These are phyloP conservation scores for Sanghuangporus sanghuang DNA, from an alignment of 1,284 basidiomycete genomes.

Conservation along the genomic window DNA sequence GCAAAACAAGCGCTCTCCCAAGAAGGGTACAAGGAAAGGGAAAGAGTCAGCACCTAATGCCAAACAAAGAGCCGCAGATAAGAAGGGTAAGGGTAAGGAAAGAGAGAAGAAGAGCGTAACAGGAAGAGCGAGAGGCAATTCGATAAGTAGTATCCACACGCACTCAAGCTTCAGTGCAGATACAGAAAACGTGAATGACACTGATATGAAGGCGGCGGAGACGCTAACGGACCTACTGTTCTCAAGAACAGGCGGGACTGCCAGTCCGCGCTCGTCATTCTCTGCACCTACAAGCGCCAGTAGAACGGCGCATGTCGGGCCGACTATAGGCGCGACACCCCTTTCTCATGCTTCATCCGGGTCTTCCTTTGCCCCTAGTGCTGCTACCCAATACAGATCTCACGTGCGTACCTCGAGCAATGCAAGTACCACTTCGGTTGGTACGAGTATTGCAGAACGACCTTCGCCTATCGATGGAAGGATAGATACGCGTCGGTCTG, in stretches of 20 bases:
- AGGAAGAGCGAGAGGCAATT: conserved; percentile 13
- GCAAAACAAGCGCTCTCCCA: conserved; percentile 4
- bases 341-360: conserved; percentile 13
- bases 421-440: conserved; percentile 6
- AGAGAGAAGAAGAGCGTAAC: conserved; percentile 15
- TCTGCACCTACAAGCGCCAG: conserved; percentile 25
- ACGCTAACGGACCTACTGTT: conserved; percentile 56
- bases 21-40: conserved; percentile 13
- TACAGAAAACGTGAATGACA: conserved; percentile 32
- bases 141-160: conserved; percentile 9
- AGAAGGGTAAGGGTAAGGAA: conserved; percentile 15
- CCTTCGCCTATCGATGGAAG: neutral
- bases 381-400: neutral
- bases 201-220: conserved; percentile 76
- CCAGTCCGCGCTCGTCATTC: conserved; percentile 55
- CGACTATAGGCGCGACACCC: neutral
- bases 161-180: conserved; percentile 14
- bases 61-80: neutral
- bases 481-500: conserved; percentile 11
- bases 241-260: conserved; percentile 48
- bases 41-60: conserved; percentile 2
- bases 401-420: conserved; percentile 13
- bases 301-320: conserved; percentile 43
- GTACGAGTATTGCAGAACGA: neutral
- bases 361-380: conserved; percentile 5